Evolutionary conservation across 1,284 basidiomycete species (phyloP).

Genomic region (Boletus hoseneyae): DNA sequence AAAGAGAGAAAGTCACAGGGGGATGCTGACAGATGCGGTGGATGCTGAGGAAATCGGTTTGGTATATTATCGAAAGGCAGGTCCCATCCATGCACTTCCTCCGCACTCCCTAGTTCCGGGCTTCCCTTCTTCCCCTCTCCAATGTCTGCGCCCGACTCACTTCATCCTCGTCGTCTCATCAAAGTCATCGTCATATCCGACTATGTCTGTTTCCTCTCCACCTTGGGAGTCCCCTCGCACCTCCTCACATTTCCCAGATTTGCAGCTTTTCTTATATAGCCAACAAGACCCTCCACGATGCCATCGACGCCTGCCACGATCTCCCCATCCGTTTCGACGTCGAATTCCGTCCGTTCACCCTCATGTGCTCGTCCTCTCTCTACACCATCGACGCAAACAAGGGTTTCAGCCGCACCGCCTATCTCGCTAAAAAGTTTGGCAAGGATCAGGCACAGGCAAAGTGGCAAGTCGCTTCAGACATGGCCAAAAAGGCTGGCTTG

Average conservation of each 20-base stretch:
- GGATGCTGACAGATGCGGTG: slow-evolving; percentile 31
- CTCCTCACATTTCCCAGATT: slow-evolving; percentile 38
- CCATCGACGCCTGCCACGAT: slow-evolving; percentile 58
- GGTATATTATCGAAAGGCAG: slow-evolving; percentile 27
- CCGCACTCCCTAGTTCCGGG: not conserved
- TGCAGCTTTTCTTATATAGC: slow-evolving; percentile 76
- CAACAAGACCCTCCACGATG: slow-evolving; percentile 66
- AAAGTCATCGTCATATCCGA: slow-evolving; percentile 71
- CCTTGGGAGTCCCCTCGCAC: slow-evolving; percentile 1
- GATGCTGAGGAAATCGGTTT: slow-evolving; percentile 29
- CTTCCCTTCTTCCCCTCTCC: not conserved
- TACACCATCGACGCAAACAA: slow-evolving; percentile 44
- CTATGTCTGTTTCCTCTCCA: slow-evolving; percentile 47
- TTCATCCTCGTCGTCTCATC: slow-evolving; percentile 40
- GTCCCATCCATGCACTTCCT: slow-evolving; percentile 25
- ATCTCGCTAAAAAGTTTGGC: slow-evolving; percentile 52
- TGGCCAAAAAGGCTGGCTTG: slow-evolving; percentile 60
- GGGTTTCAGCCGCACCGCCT: slow-evolving; percentile 35
- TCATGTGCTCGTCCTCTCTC: slow-evolving; percentile 50
- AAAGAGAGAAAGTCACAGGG: slow-evolving; percentile 20
- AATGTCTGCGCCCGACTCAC: slow-evolving; percentile 30
- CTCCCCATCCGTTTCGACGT: slow-evolving; percentile 67
- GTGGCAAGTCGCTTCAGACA: slow-evolving; percentile 43
- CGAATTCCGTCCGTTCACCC: slow-evolving; percentile 70
- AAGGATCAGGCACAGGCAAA: slow-evolving; percentile 52